A percentile compares a stretch with the other conserved stretches of the same genome.
Evolutionary conservation across 805 yeast genomes (phyloP).

Genomic region (Cyberlindnera subsufficiens): DNA sequence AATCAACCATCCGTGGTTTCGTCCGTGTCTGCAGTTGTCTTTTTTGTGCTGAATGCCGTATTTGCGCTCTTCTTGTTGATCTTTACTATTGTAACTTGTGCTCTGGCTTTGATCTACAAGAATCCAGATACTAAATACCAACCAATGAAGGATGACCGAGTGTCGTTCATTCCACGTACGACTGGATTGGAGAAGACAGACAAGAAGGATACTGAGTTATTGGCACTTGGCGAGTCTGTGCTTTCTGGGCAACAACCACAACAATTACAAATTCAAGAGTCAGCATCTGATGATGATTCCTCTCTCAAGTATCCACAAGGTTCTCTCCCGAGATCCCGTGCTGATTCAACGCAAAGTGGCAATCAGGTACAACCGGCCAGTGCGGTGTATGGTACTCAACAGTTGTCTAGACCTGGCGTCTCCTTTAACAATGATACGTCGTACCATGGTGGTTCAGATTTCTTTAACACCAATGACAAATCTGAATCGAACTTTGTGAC

Average conservation of each 20-base stretch:
- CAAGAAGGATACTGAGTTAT: conserved; percentile 24
- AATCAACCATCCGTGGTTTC: conserved; percentile 83
- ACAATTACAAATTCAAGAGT: conserved; percentile 13
- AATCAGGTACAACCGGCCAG: conserved; percentile 20
- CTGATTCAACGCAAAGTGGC: conserved; percentile 14
- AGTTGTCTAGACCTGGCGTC: conserved; percentile 16
- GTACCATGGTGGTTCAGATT: conserved; percentile 16
- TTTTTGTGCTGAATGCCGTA: conserved; percentile 83
- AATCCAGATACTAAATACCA: conserved; percentile 95
- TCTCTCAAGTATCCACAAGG: conserved; percentile 13
- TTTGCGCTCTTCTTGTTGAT: conserved; percentile 77
- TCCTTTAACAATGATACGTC: conserved; percentile 16
- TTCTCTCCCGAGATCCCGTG: conserved; percentile 15
- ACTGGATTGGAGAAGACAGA: conserved; percentile 19
- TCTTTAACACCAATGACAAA: conserved; percentile 3
- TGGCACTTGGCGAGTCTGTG: conserved; percentile 25
- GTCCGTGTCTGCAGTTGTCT: conserved; percentile 85
- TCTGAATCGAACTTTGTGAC: conserved; percentile 5
- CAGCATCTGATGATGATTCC: conserved; percentile 9
- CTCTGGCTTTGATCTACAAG: conserved; percentile 75
- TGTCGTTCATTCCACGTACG: conserved; percentile 79
- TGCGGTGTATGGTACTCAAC: conserved; percentile 21
- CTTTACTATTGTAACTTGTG: conserved; percentile 84
- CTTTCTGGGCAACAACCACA: conserved; percentile 24
- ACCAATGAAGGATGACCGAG: conserved; percentile 95